Percentiles rank a stretch among this genome's conserved stretches.
Conservation (phyloP, 2,329 filamentous ascomycete species). For the Phialophora macrospora region DNA sequence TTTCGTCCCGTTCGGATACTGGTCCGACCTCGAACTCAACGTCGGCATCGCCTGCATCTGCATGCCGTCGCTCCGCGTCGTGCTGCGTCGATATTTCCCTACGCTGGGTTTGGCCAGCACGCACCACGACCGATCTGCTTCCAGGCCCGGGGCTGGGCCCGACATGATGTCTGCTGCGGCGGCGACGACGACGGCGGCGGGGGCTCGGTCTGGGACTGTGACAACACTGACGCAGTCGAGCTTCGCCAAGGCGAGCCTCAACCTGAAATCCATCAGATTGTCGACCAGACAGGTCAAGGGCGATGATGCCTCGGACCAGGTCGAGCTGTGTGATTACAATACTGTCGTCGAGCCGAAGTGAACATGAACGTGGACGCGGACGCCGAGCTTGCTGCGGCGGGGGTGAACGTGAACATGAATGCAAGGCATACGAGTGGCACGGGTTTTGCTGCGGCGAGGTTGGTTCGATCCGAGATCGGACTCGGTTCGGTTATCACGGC, state of each 20-base stretch:
- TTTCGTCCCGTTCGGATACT: conserved; percentile 48
- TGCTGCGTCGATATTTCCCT: conserved; percentile 34
- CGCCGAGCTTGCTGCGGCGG: too few relatives aligned
- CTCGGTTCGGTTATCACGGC: too few relatives aligned
- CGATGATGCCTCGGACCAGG: conserved; percentile 14
- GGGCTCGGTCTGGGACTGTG: neutral
- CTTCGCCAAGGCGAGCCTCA: neutral
- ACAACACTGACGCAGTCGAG: conserved; percentile 2
- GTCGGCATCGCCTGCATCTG: conserved; percentile 53
- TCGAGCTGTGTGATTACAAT: conserved; percentile 12
- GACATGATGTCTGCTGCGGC: conserved; percentile 4
- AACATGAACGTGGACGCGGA: neutral
- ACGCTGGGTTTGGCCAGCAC: conserved; percentile 17
- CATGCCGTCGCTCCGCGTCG: conserved; percentile 45
- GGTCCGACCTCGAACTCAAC: conserved; percentile 51
- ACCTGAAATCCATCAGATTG: conserved; percentile 2
- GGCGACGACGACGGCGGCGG: neutral
- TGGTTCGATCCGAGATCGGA: too few relatives aligned
- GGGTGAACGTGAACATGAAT: too few relatives aligned
- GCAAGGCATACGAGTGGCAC: too few relatives aligned
- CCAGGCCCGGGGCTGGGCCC: neutral
- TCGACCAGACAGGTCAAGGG: conserved; percentile 5
- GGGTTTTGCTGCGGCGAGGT: too few relatives aligned
- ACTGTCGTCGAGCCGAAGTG: neutral
- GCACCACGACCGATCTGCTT: neutral